Base-by-base conservation (phyloP, 495 filamentous ascomycete species). In the Elasticomyces elasticus region DNA sequence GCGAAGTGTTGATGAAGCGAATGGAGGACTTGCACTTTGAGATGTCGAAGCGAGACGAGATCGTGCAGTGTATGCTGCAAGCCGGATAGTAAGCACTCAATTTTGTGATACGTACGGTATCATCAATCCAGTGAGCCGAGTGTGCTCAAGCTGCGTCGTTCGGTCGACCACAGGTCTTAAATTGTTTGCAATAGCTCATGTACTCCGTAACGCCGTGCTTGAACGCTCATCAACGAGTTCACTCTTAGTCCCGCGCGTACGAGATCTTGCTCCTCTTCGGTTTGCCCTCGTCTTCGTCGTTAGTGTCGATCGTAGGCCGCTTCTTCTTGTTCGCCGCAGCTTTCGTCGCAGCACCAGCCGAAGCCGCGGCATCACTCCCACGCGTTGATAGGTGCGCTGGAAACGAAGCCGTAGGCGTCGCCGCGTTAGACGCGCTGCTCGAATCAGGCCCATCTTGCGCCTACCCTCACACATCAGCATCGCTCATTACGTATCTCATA, bases 281-380 rank as follows among this genome's bases (percentile, higher is more conserved):
- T 59, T 69, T 72, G 10, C 55, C 58, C 30, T 72, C 69, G 1
- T 71, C 68, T 12, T 72, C 68, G 6, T 69, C 69, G 22, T 68
- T 66, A 24, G 59, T 55, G 15, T 65, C 56, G 19, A 24, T 40
- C 22, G 12, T 17, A 13, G 62, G 53, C 54, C 67, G 61, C 61
- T 67, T 67, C 66, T 69, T 69, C 67, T 72, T 72, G 27, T 64
- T 70, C n/a, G 43, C 55, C n/a, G 43, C 55, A 10, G 58, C 37
- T 17, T 57, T 67, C 11, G 55, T 44, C n/a, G 44, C 57, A 25
- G 57, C 61, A 20, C 59, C 58, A 1, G 56, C 51, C 5, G 64
- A 63, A 17, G 64, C 56, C 11, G 62, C 52, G 24, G 49, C 61
- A 47, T 63, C 66, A 35, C 56, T 64, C 27, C 66, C 66, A n/a